Conservation (phyloP, 2,329 filamentous ascomycete species). For the Penicillium verrucosum region DNA sequence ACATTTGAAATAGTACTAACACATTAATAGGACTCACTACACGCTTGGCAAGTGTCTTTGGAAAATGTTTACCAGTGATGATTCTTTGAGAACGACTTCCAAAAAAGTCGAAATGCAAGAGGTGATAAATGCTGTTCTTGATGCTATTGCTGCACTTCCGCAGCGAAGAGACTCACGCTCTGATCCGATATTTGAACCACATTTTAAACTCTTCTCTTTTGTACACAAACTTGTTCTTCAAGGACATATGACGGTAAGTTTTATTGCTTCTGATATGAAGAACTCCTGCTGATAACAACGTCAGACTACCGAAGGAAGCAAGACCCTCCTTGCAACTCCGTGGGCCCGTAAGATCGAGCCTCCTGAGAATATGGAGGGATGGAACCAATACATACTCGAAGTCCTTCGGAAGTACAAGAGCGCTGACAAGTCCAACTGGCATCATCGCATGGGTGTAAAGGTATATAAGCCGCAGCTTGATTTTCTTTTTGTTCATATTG, state of each 20-base stretch:
- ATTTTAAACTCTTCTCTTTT: conserved; percentile 84
- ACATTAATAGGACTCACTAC: conserved; percentile 54
- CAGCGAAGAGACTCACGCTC: conserved; percentile 57
- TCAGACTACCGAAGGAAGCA: conserved; percentile 46
- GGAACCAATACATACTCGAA: conserved; percentile 60
- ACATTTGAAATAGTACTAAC: conserved; percentile 21
- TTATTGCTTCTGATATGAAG: conserved; percentile 19
- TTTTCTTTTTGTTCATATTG: conserved; percentile 22
- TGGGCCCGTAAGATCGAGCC: conserved; percentile 54
- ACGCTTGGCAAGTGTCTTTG: conserved; percentile 69
- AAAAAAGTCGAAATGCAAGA: conserved; percentile 41
- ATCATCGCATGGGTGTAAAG: conserved; percentile 83
- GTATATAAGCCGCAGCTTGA: conserved; percentile 40
- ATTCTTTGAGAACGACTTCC: conserved; percentile 36
- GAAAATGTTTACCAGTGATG: conserved; percentile 62
- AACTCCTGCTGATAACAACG: conserved; percentile 27
- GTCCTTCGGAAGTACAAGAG: conserved; percentile 56
- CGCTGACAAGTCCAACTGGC: conserved; percentile 92
- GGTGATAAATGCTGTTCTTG: conserved; percentile 56
- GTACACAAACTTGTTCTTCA: conserved; percentile 73
- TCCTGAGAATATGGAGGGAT: conserved; percentile 51
- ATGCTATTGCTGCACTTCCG: conserved; percentile 60
- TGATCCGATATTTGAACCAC: conserved; percentile 83
- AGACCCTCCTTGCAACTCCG: conserved; percentile 51
- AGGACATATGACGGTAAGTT: conserved; percentile 43